Evolutionary conservation across 2,329 filamentous ascomycete species (phyloP), one percentile per base, ranked within the genome.

Genomic region (Emydomyces testavorans): DNA sequence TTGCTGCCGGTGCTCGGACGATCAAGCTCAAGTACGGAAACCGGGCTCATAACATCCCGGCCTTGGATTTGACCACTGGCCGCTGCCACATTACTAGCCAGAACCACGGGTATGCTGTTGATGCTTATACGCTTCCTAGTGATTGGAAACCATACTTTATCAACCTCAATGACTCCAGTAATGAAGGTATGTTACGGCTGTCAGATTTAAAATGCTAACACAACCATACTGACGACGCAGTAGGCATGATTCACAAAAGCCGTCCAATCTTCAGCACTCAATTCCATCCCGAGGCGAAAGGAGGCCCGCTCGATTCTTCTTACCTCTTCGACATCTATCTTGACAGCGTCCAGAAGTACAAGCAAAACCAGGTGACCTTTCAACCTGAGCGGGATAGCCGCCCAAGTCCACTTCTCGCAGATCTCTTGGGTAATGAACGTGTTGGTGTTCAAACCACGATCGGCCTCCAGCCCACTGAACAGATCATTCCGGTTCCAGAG

Each of bases 21-120:
- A 83, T 93, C 71, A 96, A 96, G 79, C 80, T 98, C 70, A 96
- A 96, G 79, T 98, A 95, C 68, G 92, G 92, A 62, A 98, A 98
- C 78, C 85, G 92, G 58, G 92, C 89, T 15, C 92, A 96, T 76
- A 98, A 98, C 76, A 96, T 96, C 60, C 92, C 92, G 6, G 88
- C 89, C 52, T 74, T 96, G 50, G 90, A 96, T 65, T 75, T 95
- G 65, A 94, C 85, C 52, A 96, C 90, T 31, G 90, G 92, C 50
- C 87, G 90, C 68, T 96, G 92, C 79, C 90, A 96, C 74, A 96
- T 96, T 68, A 96, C 90, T 50, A 89, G 83, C 66, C 92, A 98
- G 75, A 96, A 96, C 73, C 92, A 96, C 71, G 92, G 92, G 53
- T 98, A 96, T 62, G 92, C 90, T 36, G 85, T 98, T 51, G 90